Conservation (phyloP, 129 eudicot genomes). For the Scalesia atractyloides region DNA sequence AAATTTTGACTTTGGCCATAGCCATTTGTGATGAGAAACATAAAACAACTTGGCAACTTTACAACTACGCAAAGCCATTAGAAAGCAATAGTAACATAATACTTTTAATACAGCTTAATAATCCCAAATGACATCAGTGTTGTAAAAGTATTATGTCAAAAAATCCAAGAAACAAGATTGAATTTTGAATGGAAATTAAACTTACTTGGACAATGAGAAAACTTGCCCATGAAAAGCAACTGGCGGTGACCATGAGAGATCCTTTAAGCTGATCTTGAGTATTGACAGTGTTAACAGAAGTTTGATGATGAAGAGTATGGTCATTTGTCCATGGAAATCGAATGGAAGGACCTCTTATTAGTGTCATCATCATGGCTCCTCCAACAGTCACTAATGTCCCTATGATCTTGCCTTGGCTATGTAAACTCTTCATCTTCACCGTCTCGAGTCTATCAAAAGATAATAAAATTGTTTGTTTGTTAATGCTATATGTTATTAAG, state of each 20-base stretch:
- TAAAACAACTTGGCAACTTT: no score
- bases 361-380: conserved; percentile 64
- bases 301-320: conserved; percentile 10
- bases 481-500: not conserved
- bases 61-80: no score
- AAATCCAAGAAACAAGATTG: not conserved
- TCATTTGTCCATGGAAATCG: conserved; percentile 42
- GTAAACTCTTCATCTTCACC: conserved; percentile 40
- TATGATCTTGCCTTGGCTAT: conserved; percentile 47
- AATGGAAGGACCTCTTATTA: conserved; percentile 47
- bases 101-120: no score
- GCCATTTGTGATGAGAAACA: no score
- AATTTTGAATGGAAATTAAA: not conserved
- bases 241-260: conserved; percentile 45
- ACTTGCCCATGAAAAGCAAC: conserved; percentile 55
- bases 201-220: conserved; percentile 58
- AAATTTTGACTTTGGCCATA: no score
- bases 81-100: no score
- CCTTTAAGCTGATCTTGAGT: conserved; percentile 55
- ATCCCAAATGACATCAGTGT: no score
- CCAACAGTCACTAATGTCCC: conserved; percentile 57
- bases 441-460: conserved; percentile 42
- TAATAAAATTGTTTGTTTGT: not conserved
- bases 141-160: not conserved
- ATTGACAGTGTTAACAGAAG: conserved; percentile 16